These are phyloP conservation scores for Fusarium staphyleae DNA, from an alignment of 2,329 filamentous ascomycete genomes.

Conservation along the genomic window DNA sequence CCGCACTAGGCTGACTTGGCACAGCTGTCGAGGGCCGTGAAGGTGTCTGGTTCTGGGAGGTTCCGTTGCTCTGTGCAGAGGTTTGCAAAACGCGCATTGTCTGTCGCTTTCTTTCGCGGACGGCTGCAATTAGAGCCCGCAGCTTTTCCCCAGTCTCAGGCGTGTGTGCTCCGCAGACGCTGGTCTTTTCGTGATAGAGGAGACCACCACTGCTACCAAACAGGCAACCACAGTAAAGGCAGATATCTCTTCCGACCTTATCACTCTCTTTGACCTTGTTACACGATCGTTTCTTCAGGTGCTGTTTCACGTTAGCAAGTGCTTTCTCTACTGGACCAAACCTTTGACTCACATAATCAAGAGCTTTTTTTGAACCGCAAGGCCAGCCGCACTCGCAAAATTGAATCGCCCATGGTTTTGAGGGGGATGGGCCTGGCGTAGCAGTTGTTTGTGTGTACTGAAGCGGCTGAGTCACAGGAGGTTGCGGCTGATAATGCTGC, in stretches of 20 bases:
- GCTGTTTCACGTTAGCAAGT: conserved; percentile 38
- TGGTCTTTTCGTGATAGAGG: conserved; percentile 53
- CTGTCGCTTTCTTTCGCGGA: conserved; percentile 8
- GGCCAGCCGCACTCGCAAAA: conserved; percentile 47
- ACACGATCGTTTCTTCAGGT: conserved; percentile 41
- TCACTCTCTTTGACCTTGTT: conserved; percentile 18
- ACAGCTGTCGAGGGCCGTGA: neutral
- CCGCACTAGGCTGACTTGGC: conserved; percentile 8
- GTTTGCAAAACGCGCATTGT: neutral
- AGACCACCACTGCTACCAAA: conserved; percentile 54
- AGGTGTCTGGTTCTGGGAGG: neutral
- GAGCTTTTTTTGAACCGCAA: conserved; percentile 44
- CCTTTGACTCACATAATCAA: conserved; percentile 43
- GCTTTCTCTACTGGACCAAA: neutral
- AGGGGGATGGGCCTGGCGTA: neutral
- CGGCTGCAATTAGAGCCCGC: conserved; percentile 11
- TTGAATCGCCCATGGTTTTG: conserved; percentile 21
- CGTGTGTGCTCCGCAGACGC: conserved; percentile 55
- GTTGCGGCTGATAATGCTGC: neutral
- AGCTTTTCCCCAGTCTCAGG: conserved; percentile 24
- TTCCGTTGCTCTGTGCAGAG: neutral
- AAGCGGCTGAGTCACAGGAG: neutral
- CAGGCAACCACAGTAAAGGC: conserved; percentile 53
- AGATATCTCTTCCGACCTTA: conserved; percentile 46
- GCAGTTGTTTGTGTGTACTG: neutral